Base-by-base conservation (phyloP, 2,329 filamentous ascomycete species). In the Ophiostoma ips region DNA sequence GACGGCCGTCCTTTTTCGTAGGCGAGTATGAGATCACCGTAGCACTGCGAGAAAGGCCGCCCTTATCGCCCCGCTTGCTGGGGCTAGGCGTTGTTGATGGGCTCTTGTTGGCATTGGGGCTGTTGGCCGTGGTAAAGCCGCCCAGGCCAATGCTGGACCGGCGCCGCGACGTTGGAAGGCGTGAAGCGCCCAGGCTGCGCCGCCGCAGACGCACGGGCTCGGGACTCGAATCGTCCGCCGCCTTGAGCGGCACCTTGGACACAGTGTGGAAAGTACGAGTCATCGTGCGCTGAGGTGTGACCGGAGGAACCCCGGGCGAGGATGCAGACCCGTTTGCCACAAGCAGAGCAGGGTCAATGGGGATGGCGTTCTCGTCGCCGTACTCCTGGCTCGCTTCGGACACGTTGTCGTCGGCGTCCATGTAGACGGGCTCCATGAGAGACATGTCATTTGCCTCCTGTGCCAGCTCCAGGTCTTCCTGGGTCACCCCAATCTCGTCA, bases 161-260 rank as follows among this genome's bases (percentile, higher is more conserved):
- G 70, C 69, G 28, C 71, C 68, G 52, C 66, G 64, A 36, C 3
- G 52, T 64, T 1, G 72, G 66, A 16, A 72, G 62, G 33, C 71
- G 69, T 0, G 74, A 72, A 18, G 66, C 70, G 50, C 72, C 77
- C 54, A 70, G 68, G 56, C 73, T 71, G 31, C 70, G 71, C 55
- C 69, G 70, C 60, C 72, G 76, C 18, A 60, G 52, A 43, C 64
- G 56, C 53, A 70, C 63, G 51, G 68, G 65, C 33, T 74, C 24
- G 7, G 47, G 64, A 49, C 75, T 67, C 58, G 73, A 66, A 60
- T 84, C 64, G 58, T 77, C 82, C 21, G 80, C 79, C 3, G 79
- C 70, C 63, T 86, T 87, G 37, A 89, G 66, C 1, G 84, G 84
- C 5, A 89, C 78, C 64, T 88, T 89, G 24, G 82, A 84, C 0